Base-by-base conservation (phyloP, 345 rosid species). In the Citrus australasica region DNA sequence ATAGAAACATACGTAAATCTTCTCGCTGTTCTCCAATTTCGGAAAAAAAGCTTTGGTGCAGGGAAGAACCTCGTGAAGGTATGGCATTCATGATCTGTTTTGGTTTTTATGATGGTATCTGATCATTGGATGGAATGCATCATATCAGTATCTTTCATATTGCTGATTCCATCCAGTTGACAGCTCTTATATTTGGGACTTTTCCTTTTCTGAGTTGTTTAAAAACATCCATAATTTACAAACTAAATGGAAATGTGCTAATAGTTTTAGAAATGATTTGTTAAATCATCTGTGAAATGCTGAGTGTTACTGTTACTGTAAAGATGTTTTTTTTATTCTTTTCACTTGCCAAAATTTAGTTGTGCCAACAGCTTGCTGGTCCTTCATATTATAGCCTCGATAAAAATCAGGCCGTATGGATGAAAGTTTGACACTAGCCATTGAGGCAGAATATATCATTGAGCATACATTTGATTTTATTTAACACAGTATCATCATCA, bases 21-120 rank as follows among this genome's bases (percentile, higher is more conserved):
- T 75, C 96, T 92, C 53, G 93, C 91, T 46, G 65, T 92, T 83
- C 84, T 90, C 75, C 96, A 89, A 84, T 89, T 92, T 81, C 90
- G 81, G 82, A 78, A 42, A 56, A 92, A 92, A 86, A 85, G 76
- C 79, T 69, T 75, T 19, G 75, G 83, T 64, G 58, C 83, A 6
- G 86, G 83, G 76, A 89, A 80, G 82, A 91, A 80, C 79, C 74
- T 79, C 42, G 55, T 28, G 19, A 90, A 82, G 92, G 93, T 89
- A 51, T 63, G 35, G 32, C 19, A n/a, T 51, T 79, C 58, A 10
- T 55, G 51, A 10, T 37, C 53, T 73, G 48, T n/a, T 46, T 33
- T 46, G 32, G 59, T 38, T 30, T 67, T 73, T 35, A 55, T 28
- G 16, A 48, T 71, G 59, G n/a, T 24, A 21, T 48, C 24, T 48